Evolutionary conservation across 78 protist genomes (phyloP), one percentile per base, ranked within the genome.

Genomic region (slime mould (Dictyostelium discoideum)): DNA sequence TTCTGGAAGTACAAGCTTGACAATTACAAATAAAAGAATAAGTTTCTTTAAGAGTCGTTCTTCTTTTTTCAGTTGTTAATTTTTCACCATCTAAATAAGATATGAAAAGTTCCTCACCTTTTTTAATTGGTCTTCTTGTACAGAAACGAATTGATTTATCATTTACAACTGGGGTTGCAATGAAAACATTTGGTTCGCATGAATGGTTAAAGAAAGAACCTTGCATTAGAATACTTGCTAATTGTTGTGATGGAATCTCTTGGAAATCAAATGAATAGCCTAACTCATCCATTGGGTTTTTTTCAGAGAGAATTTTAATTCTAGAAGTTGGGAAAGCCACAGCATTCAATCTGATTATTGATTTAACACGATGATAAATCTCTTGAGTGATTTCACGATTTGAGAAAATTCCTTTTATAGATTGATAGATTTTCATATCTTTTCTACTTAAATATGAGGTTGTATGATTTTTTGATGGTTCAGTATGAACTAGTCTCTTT

Each of bases 41-140:
- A 7, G 67, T 24, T 46, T 50, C n/a, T 18, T 44, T 24, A 7
- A 90, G 37, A 1, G 39, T 26, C 20, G 29, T 22, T 44, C 16
- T 57, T 29, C 95, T 57, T 5, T 60, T 7, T 3, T 82, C 84
- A 1, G 73, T 37, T 2, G 54, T 10, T 13, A 90, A 16, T 13
- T 82, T 20, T 11, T 13, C 2, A 39, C 89, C 95, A 8, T 80
- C 88, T 37, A 90, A 65, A 39, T 90, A 90, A 14, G 85, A 39
- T 18, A 90, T 82, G 22, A 90, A 90, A 2, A 90, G 22, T 73
- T 90, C 95, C n/a, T 90, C 95, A 20, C 95, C 95, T 37, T 82
- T 80, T 50, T 82, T 80, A 18, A 90, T 90, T 29, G 95, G 95
- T 67, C 84, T 40, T 40, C 42, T 60, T 13, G 95, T 24, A 14